Conservation (phyloP, 169 alveolate genomes). For the Amoebophrya sp. region DNA sequence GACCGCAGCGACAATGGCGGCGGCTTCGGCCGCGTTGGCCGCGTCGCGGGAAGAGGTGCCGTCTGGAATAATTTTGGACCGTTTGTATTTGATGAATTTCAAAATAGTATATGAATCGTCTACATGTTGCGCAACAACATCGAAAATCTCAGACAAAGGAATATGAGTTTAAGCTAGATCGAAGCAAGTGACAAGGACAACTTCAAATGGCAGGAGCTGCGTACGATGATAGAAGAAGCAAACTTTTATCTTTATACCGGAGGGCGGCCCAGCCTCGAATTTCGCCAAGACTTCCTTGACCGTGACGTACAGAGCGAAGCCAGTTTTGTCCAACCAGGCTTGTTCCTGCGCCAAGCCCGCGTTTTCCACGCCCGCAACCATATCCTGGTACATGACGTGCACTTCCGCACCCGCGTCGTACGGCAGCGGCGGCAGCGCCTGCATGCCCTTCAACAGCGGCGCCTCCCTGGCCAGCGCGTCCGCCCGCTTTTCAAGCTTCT, state of each 20-base stretch:
- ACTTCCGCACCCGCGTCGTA: neutral
- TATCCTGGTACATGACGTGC: neutral
- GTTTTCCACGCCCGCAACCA: neutral
- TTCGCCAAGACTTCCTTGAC: neutral
- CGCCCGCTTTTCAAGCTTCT: neutral
- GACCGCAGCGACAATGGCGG: neutral
- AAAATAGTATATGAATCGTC: too few relatives aligned
- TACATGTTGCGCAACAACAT: too few relatives aligned
- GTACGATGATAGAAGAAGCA: too few relatives aligned
- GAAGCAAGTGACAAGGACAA: too few relatives aligned
- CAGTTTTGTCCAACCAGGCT: neutral
- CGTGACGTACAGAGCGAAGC: neutral
- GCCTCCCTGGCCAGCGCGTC: neutral
- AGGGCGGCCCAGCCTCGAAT: neutral
- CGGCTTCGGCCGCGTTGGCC: neutral
- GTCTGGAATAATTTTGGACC: too few relatives aligned
- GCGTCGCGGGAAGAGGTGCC: neutral
- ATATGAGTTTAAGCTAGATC: too few relatives aligned
- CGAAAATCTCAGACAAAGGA: too few relatives aligned
- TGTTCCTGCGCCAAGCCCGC: neutral
- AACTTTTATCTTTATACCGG: too few relatives aligned
- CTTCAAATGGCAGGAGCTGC: too few relatives aligned
- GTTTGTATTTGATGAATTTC: too few relatives aligned
- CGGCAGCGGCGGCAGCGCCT: neutral
- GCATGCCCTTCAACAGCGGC: neutral